Evolutionary conservation across 2,329 filamentous ascomycete genomes (phyloP), one percentile per base, ranked within the genome.

Genomic region (Apiospora malaysiana): DNA sequence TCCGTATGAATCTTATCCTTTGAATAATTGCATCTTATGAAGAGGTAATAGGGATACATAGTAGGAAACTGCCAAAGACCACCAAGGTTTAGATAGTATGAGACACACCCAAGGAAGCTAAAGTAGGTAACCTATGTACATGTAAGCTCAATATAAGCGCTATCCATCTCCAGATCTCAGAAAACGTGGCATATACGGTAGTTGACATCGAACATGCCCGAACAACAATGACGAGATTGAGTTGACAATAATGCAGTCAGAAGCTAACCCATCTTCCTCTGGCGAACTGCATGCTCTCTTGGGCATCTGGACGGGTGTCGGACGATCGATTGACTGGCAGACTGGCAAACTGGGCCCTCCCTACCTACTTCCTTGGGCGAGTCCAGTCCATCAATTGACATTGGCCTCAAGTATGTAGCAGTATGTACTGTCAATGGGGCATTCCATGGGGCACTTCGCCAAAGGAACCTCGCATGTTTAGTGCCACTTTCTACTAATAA

Each of bases 281-380:
- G 16, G 51, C 51, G 51, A 59, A 32, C 51, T 59, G 51, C 51
- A 37, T 59, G 27, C 51, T 59, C 9, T 59, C 51, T 59, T 59
- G 51, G 27, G 51, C 27, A 4, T 37, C 4, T 51, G 9, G 47
- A 4, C 25, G 49, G 49, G 14, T 56, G 49, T 25, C 49, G 49
- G 49, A 32, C 14, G 49, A 27, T 25, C 2, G 40, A 42, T 56
- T 25, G 49, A 25, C 25, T 56, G 27, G 25, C 27, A 16, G 16
- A 27, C 23, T 14, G n/a, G 25, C 49, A n/a, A n/a, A n/a, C n/a
- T 56, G 14, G 40, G 40, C 32, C 32, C 32, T 32, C 32, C 32
- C 32, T 32, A 32, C 32, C 32, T 32, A n/a, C n/a, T n/a, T n/a
- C n/a, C n/a, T 32, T 32, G 32, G 32, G 32, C 32, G 32, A 32